Base-by-base conservation (phyloP, 345 rosid species). In the Rhodamnia rubescens region DNA sequence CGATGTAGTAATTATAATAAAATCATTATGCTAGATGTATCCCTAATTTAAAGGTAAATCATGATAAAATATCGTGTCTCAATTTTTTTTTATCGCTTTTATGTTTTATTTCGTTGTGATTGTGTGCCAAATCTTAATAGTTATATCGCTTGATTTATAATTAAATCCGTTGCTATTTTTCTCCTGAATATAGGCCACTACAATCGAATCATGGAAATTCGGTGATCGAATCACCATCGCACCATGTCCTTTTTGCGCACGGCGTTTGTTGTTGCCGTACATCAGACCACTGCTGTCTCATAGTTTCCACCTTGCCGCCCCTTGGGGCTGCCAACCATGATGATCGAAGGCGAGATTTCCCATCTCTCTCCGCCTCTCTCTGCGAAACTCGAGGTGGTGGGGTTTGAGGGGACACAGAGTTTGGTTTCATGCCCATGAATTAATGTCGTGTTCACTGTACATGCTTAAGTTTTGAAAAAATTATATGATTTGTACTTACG, bases 341-440 rank as follows among this genome's bases (percentile, higher is more conserved):
- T 61, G 42, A 36, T 42, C 2, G 1, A 14, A 15, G 74, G 74
- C 10, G 21, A 32, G 42, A 27, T 27, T 29, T 29, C 74, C 29
- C 1, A 29, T 61, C 74, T 29, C 74, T 58, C 32, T 58, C 2
- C n/a, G 4, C 6, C 69, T 58, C 18, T 61, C 21, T 29, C 29
- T 7, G 0, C 5, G 21, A 29, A 61, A 21, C 42, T 27, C 74
- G 21, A 29, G 21, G 74, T 29, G 42, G 74, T 61, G 42, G 42
- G 74, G 40, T 61, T 58, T 61, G 74, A 7, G 42, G 40, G 40
- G 42, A 61, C 42, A 61, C 42, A 29, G 1, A 32, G 42, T 29
- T 29, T 29, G 42, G 74, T 61, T 29, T 0, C 21, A 9, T 0
- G 36, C 74, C 0, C 27, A 1, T 36, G 0, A 5, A 29, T 61